Base-by-base conservation (phyloP, 805 yeast genomes). In the Candida nonsorbophila region DNA sequence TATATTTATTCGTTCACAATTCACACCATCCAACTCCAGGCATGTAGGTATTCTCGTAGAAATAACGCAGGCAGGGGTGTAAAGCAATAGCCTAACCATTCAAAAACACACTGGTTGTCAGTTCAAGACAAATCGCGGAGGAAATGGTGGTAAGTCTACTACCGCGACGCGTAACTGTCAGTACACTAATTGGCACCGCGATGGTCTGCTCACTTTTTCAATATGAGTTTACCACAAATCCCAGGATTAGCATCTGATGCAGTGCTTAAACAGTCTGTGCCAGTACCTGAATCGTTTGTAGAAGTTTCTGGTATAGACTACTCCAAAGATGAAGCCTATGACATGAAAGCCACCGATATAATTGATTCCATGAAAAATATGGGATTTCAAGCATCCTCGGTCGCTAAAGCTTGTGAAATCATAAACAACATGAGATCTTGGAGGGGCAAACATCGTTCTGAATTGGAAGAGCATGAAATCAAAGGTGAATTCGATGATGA, bases 301-400 rank as follows among this genome's bases (percentile, higher is more conserved):
- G 71, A 78, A 47, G 96, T 94, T 15, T 65, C 74, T 33, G 98
- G 98, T 33, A 77, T 92, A 28, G 97, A 92, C 58, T 92, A 90
- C 61, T 79, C 90, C 25, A 71, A 77, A 44, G 80, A 83, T 23
- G 74, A 72, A 29, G 83, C 90, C 32, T 73, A 72, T 44, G 77
- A 88, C 57, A 77, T 84, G 73, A 66, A 70, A 25, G 98, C 97
- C 23, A 67, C 70, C 9, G 88, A 84, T 47, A 66, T 92, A 41
- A 72, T 92, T 40, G 67, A 65, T 19, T 75, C 90, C 18, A 92
- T 94, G 98, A 78, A 68, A 45, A 78, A 77, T 21, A 92, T 94
- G 97, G 99, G 99, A 6, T 92, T 90, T 67, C 99, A 92, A 64
- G 98, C 94, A 7, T 75, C 88, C 6, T 72, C 90, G 5, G 70